phyloP scores from a whole-genome alignment of 257 asterid genomes.

The Nicotiana benthamiana region DNA sequence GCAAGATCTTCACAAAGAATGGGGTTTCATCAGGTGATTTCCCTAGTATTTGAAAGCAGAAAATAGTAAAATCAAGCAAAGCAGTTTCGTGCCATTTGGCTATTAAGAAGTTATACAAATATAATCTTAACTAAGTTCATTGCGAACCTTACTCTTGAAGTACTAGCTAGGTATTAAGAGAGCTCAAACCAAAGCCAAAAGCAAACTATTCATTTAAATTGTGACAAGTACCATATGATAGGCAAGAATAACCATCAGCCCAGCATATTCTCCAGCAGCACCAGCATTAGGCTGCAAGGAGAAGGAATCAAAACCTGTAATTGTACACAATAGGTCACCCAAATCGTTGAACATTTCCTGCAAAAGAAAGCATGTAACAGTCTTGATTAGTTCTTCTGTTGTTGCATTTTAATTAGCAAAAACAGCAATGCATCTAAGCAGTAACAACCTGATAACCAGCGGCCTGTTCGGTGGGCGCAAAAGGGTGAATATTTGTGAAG shows the following conservation, averaged over 20 bases:
- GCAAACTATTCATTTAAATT: not conserved
- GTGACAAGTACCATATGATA: constrained; percentile 64
- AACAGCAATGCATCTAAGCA: not conserved
- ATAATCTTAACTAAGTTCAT: not conserved
- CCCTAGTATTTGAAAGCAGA: not conserved
- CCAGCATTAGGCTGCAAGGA: constrained; percentile 99
- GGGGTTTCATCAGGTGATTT: not conserved
- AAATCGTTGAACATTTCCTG: constrained; percentile 97
- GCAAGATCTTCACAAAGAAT: not conserved
- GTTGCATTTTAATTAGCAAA: not conserved
- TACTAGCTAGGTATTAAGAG: not conserved
- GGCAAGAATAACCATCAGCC: constrained; percentile 96
- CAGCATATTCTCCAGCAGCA: constrained; percentile 98
- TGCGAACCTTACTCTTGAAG: not conserved
- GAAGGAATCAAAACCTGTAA: constrained; percentile 96
- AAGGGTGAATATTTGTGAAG: constrained; percentile 81
- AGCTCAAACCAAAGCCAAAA: not conserved
- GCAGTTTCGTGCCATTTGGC: not conserved
- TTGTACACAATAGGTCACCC: constrained; percentile 82
- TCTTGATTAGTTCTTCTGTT: not conserved
- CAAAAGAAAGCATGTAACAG: constrained; percentile 7
- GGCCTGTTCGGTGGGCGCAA: constrained; percentile 85
- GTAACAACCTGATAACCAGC: constrained; percentile 75
- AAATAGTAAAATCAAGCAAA: not conserved
- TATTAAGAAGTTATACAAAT: not conserved